Evolutionary conservation across 306 rosid species (phyloP).

Genomic region (Prunus fruticosa): DNA sequence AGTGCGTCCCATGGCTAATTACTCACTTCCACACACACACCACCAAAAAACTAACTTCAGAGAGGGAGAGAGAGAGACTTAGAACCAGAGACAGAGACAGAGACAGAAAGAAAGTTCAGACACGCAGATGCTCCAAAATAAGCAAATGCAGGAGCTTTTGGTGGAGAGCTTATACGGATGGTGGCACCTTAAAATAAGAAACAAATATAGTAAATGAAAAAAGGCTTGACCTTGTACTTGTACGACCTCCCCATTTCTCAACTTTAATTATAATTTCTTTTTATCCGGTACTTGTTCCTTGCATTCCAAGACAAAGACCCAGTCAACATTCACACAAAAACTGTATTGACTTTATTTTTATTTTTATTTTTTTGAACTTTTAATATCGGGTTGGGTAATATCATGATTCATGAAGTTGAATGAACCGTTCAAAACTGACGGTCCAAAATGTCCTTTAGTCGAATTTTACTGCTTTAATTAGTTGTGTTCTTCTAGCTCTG

Average conservation of each 20-base stretch:
- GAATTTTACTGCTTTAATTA: neutral
- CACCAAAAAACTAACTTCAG: neutral
- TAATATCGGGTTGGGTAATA: no score
- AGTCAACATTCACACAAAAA: conserved; percentile 18
- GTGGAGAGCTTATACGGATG: conserved; percentile 38
- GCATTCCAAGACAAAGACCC: conserved; percentile 21
- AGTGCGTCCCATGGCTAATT: conserved; percentile 73
- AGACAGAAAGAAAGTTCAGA: conserved; percentile 11
- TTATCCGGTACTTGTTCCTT: neutral
- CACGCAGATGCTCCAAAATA: conserved; percentile 14
- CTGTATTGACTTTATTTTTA: neutral
- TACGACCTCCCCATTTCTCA: neutral
- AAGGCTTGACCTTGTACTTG: conserved; percentile 23
- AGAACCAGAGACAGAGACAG: neutral
- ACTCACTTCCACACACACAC: neutral
- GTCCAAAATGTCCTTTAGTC: neutral
- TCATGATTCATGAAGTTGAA: neutral
- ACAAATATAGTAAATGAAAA: neutral
- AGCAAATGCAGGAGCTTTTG: conserved; percentile 1
- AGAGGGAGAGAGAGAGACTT: neutral
- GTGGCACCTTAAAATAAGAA: conserved; percentile 2
- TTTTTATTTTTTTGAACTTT: neutral
- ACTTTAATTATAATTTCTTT: neutral
- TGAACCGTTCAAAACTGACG: neutral
- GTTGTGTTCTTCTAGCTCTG: neutral